A percentile compares a stretch with the other conserved stretches of the same genome.
Evolutionary conservation across 1,284 basidiomycete species (phyloP).

Genomic region (Leccinum solheimii): DNA sequence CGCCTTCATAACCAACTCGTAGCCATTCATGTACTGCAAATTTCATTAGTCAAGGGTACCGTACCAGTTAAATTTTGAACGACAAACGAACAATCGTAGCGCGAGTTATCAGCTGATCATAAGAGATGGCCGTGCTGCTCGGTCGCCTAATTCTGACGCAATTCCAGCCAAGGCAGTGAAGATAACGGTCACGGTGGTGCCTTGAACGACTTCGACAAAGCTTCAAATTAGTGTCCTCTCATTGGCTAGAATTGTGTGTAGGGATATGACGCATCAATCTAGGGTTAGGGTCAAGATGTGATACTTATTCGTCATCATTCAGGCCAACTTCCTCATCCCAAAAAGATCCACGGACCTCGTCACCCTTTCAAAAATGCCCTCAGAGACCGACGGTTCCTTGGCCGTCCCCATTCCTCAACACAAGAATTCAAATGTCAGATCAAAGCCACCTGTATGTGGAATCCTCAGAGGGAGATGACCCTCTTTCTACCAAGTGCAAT

Average conservation of each 20-base stretch:
- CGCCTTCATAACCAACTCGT: background rate
- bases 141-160: background rate
- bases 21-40: constrained; percentile 8
- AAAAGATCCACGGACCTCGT: background rate
- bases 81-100: background rate
- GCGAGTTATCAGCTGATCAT: background rate
- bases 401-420: constrained; percentile 21
- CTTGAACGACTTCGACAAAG: background rate
- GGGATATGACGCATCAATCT: background rate
- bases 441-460: constrained; percentile 63
- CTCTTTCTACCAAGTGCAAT: constrained; percentile 61
- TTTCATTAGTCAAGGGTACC: background rate
- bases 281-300: constrained; percentile 16
- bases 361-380: constrained; percentile 20
- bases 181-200: background rate
- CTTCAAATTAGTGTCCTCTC: constrained; percentile 9
- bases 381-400: constrained; percentile 10
- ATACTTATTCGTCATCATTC: background rate
- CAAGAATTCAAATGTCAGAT: background rate
- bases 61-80: background rate
- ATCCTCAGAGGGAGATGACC: constrained; percentile 40
- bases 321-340: background rate
- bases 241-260: constrained; percentile 6
- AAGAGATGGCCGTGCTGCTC: background rate
- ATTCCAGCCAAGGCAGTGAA: background rate